Evolutionary conservation across 2,329 filamentous ascomycete species (phyloP).

Genomic region (Chrysosporium queenslandicum): DNA sequence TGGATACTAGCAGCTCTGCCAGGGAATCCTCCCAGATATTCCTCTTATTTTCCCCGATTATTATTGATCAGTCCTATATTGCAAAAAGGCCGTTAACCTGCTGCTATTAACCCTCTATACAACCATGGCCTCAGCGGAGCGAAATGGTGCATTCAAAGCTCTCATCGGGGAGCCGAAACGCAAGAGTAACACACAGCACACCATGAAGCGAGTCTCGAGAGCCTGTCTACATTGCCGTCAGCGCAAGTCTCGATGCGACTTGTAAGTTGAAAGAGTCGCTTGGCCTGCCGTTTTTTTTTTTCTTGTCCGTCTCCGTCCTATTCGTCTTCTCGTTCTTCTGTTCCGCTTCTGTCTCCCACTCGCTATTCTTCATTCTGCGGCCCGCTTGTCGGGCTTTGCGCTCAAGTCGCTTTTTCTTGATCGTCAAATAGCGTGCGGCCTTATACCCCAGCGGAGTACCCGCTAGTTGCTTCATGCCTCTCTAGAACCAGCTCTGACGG

Average conservation of each 20-base stretch:
- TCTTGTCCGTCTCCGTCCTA: neutral
- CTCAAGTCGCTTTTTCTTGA: too few species aligned
- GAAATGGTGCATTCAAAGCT: constrained; percentile 14
- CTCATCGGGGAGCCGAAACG: constrained; percentile 17
- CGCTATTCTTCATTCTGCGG: constrained; percentile 5
- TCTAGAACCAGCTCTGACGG: constrained; percentile 5
- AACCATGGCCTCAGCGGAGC: constrained; percentile 13
- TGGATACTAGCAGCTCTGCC: constrained; percentile 7
- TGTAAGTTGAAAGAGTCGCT: constrained; percentile 33
- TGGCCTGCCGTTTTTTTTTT: neutral
- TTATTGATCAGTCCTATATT: neutral
- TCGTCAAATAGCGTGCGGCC: too few species aligned
- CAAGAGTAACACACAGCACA: constrained; percentile 23
- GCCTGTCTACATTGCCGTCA: constrained; percentile 42
- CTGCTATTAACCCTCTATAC: neutral
- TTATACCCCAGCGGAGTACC: neutral
- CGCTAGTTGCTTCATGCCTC: neutral
- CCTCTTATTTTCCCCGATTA: constrained; percentile 3
- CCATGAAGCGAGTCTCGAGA: constrained; percentile 39
- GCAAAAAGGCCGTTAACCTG: neutral
- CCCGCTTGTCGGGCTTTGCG: too few species aligned
- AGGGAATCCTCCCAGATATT: neutral
- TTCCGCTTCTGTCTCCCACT: neutral
- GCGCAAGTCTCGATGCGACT: constrained; percentile 43
- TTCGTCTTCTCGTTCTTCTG: constrained; percentile 1